phyloP scores from a whole-genome alignment of 805 yeast genomes.

The Wickerhamomyces canadensis region DNA sequence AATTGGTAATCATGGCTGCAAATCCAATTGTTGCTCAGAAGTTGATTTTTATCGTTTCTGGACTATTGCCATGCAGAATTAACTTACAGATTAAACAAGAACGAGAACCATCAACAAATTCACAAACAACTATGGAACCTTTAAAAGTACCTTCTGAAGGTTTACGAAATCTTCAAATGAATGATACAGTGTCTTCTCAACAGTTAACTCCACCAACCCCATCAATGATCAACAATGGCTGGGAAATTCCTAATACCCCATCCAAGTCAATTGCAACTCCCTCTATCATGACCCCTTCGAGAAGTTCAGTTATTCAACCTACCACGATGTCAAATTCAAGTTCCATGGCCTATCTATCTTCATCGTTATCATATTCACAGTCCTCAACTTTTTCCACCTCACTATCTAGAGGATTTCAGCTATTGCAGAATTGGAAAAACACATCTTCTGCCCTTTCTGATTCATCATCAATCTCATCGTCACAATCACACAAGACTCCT shows the following conservation, averaged over 20 bases:
- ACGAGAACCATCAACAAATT: background rate
- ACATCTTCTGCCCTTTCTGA: conserved; percentile 26
- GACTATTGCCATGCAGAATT: conserved; percentile 36
- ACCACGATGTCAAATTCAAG: conserved; percentile 30
- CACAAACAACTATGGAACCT: conserved; percentile 1
- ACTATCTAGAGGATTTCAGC: conserved; percentile 21
- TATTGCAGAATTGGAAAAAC: conserved; percentile 20
- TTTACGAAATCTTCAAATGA: background rate
- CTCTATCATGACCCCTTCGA: conserved; percentile 27
- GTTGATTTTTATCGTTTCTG: conserved; percentile 47
- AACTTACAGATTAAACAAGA: conserved; percentile 14
- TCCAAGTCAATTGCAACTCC: conserved; percentile 24
- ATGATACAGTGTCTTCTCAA: background rate
- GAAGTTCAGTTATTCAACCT: conserved; percentile 27
- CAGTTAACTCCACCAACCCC: conserved; percentile 18
- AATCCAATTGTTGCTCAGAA: conserved; percentile 58
- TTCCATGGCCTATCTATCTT: conserved; percentile 32
- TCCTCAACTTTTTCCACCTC: conserved; percentile 30
- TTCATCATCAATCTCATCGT: conserved; percentile 14
- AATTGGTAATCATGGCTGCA: conserved; percentile 53
- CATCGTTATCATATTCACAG: conserved; percentile 31
- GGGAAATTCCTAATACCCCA: conserved; percentile 34
- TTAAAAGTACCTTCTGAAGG: background rate
- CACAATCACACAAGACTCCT: conserved; percentile 17
- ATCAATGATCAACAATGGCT: conserved; percentile 27